Percentiles rank a stretch among this genome's conserved stretches.
These are phyloP conservation scores for Colletotrichum siamense DNA, from an alignment of 2,329 filamentous ascomycete species.

Conservation along the genomic window DNA sequence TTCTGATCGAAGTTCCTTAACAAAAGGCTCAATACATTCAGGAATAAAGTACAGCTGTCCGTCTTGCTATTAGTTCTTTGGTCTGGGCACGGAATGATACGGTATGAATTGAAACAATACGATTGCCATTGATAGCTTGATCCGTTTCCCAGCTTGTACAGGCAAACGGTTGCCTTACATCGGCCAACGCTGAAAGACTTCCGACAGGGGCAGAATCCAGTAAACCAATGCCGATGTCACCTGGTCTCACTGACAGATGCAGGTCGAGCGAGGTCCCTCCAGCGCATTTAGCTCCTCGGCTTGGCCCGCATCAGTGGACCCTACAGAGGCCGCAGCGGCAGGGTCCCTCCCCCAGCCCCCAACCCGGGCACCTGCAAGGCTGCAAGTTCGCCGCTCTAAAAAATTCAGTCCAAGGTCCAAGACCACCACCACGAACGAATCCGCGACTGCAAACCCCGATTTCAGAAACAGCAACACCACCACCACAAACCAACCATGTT, in stretches of 20 bases:
- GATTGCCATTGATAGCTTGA: background rate
- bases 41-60: background rate
- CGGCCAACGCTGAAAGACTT: background rate
- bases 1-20: background rate
- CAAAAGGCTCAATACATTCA: background rate
- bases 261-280: background rate
- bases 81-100: background rate
- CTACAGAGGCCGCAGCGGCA: slow-evolving; percentile 13
- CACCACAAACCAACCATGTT: slow-evolving; percentile 46
- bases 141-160: background rate
- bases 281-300: slow-evolving; percentile 20
- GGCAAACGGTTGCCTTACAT: background rate
- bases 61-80: background rate
- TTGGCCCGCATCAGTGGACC: slow-evolving; percentile 21
- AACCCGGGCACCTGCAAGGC: slow-evolving; percentile 4
- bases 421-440: slow-evolving; percentile 6
- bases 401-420: background rate
- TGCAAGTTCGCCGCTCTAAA: slow-evolving; percentile 3
- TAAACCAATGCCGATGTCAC: background rate
- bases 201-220: background rate
- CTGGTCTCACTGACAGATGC: background rate
- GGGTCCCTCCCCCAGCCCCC: background rate
- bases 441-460: background rate
- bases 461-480: background rate
- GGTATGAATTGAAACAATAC: background rate